These are phyloP conservation scores for Cladophialophora bantiana DNA, from an alignment of 2,329 filamentous ascomycete species.

Conservation along the genomic window DNA sequence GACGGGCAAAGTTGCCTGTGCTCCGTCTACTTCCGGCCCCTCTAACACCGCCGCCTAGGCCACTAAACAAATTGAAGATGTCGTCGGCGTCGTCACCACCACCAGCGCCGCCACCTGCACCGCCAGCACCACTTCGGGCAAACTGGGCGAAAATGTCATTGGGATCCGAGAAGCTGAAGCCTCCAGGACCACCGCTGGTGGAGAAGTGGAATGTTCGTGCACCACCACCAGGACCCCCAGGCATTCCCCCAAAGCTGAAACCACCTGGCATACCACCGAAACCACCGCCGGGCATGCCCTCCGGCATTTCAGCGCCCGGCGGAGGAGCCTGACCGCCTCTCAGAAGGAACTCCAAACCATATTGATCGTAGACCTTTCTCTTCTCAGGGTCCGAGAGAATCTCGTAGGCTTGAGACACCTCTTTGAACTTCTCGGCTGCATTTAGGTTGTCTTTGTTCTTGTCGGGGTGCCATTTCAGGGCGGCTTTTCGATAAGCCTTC, in stretches of 20 bases:
- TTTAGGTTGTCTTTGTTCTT: conserved; percentile 93
- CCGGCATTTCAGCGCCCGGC: conserved; percentile 59
- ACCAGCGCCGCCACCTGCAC: conserved; percentile 54
- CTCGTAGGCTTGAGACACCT: conserved; percentile 96
- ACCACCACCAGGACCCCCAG: conserved; percentile 55
- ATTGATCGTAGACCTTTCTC: conserved; percentile 93
- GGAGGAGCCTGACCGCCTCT: conserved; percentile 76
- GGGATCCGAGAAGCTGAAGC: conserved; percentile 84
- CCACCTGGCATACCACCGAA: conserved; percentile 60
- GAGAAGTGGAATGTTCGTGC: conserved; percentile 59
- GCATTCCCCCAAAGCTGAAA: conserved; percentile 55
- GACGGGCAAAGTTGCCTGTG: conserved; percentile 33
- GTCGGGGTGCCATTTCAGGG: conserved; percentile 92
- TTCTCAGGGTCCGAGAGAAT: conserved; percentile 97
- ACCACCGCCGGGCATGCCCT: conserved; percentile 60
- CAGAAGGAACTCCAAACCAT: conserved; percentile 89
- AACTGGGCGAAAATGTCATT: conserved; percentile 88
- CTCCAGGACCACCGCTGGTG: conserved; percentile 58
- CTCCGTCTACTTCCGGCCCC: conserved; percentile 51
- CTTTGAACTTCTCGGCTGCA: conserved; percentile 95
- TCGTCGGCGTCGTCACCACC: conserved; percentile 62
- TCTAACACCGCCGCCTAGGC: conserved; percentile 47
- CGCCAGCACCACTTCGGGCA: conserved; percentile 61
- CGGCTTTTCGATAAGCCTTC: conserved; percentile 90
- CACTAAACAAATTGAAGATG: conserved; percentile 62